Evolutionary conservation across 2,329 filamentous ascomycete genomes (phyloP).

Genomic region (Stromatinia cepivora): DNA sequence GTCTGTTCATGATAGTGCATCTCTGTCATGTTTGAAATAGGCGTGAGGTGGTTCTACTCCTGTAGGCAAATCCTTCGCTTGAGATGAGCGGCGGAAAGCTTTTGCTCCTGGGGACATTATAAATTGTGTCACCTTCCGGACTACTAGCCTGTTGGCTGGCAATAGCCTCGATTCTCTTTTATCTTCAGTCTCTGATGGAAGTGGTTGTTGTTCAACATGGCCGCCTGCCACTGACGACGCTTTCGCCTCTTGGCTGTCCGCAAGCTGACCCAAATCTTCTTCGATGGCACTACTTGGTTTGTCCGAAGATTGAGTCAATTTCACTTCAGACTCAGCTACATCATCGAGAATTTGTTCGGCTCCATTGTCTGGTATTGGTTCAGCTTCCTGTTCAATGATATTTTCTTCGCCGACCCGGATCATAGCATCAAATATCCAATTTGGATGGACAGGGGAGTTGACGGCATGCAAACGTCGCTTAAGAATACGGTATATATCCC

Average conservation of each 20-base stretch:
- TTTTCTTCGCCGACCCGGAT: constrained; percentile 3
- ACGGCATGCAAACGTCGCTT: constrained; percentile 8
- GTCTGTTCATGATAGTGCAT: neutral
- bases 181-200: neutral
- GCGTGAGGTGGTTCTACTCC: neutral
- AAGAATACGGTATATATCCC: constrained; percentile 18
- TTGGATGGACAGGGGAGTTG: constrained; percentile 20
- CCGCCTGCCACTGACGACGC: neutral
- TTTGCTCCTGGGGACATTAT: neutral
- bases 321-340: neutral
- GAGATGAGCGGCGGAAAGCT: neutral
- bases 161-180: neutral
- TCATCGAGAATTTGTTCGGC: neutral
- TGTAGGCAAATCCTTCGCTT: too few relatives aligned
- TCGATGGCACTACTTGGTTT: neutral
- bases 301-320: neutral
- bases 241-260: neutral
- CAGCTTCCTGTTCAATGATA: neutral
- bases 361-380: neutral
- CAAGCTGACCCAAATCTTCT: neutral
- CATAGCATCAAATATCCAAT: constrained; percentile 21
- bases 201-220: neutral
- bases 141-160: neutral
- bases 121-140: neutral
- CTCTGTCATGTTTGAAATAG: neutral